Evolutionary conservation across 1,139 yeast species (phyloP), one percentile per base, ranked within the genome.

Genomic region (Pichia kudriavzevii): DNA sequence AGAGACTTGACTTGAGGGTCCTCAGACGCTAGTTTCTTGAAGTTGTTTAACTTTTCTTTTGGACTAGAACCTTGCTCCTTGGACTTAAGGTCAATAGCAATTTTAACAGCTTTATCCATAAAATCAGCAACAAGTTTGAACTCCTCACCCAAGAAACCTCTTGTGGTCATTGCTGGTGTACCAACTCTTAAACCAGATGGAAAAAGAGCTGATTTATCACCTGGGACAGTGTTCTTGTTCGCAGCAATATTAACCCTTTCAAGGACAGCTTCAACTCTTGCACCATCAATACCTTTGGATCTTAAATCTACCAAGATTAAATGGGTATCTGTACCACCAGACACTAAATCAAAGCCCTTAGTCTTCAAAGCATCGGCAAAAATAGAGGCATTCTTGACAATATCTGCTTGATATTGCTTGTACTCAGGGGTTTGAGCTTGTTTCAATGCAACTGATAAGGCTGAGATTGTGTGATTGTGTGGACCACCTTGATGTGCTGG

Each of bases 401-500:
- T 94, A 48, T 78, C 75, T 56, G 75, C 58, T 66, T 88, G 97
- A 66, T 88, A 88, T 53, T 76, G 75, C 58, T 75, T 78, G 65
- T 78, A 88, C 61, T 87, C 95, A 37, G 94, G 94, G 32, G 82
- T 66, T 43, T 72, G 65, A 38, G 95, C 87, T 68, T 88, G 96
- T 60, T 85, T 85, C 58, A 88, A 74, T 17, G 96, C 96, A 41
- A 84, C 94, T 7, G 96, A 94, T 51, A 88, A 67, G 10, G 96
- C 97, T 47, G 95, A 81, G 56, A 88, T 88, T 50, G 96, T 88
- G 64, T 88, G 96, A 69, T 88, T 88, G 64, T 88, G 96, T 50
- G 97, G 97, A 55, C 97, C 97, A 67, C 97, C 97, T 69, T 88
- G 97, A 63, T 88, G 96, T 41, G 94, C 97, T 50, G 97, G 97